Conservation (phyloP, 306 rosid species). For the Ochetophila trinervis region DNA sequence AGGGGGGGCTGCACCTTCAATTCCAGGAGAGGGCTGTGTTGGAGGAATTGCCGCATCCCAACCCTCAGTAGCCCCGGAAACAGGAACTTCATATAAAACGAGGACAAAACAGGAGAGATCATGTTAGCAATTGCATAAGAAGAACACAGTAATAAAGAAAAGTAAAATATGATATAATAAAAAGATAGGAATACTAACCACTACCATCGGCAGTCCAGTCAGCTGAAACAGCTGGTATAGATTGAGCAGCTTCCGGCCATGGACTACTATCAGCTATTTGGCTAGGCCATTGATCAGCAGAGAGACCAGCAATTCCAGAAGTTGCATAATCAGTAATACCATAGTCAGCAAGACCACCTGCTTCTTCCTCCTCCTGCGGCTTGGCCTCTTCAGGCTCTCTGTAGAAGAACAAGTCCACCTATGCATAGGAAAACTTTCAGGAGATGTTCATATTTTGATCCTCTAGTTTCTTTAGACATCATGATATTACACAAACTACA, state of each 20-base stretch:
- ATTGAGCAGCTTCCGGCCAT: constrained; percentile 33
- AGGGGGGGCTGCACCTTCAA: constrained; percentile 19
- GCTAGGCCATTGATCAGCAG: constrained; percentile 40
- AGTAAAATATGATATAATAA: background rate
- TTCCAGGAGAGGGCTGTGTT: background rate
- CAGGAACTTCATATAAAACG: background rate
- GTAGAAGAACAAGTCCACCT: constrained; percentile 88
- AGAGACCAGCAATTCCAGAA: constrained; percentile 26
- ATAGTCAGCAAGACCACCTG: constrained; percentile 41
- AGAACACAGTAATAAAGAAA: background rate
- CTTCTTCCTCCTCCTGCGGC: constrained; percentile 71
- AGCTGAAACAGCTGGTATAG: constrained; percentile 26
- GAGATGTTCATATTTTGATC: background rate
- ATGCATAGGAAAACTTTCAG: constrained; percentile 13
- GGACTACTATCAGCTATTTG: constrained; percentile 33
- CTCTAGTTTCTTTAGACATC: background rate
- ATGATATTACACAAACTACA: too few relatives aligned
- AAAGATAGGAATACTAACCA: constrained; percentile 18
- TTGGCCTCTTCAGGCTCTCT: constrained; percentile 89
- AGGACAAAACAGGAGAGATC: background rate
- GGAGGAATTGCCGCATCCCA: constrained; percentile 39
- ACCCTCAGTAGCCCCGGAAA: constrained; percentile 19
- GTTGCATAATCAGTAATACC: constrained; percentile 50
- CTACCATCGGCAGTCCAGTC: constrained; percentile 33
- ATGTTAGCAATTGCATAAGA: background rate